These are phyloP conservation scores for Bremia lactucae DNA, from an alignment of 352 stramenopile species.

Conservation along the genomic window DNA sequence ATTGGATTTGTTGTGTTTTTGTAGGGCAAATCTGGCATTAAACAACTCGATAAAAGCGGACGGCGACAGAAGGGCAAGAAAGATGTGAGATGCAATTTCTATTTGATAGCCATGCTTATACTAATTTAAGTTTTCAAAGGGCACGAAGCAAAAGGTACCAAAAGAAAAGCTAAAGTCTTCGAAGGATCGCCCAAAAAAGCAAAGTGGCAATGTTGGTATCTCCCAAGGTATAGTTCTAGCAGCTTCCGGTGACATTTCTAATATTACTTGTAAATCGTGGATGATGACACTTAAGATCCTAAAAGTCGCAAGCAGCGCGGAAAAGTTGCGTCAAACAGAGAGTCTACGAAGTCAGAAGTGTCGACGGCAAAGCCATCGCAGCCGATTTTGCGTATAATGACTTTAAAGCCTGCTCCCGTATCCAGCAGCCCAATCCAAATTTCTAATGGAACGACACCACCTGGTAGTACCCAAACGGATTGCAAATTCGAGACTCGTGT, in stretches of 20 bases:
- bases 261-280: neutral
- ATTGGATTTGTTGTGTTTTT: neutral
- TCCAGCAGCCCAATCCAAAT: conserved; percentile 3
- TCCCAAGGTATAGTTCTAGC: conserved; percentile 8
- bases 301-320: conserved; percentile 39
- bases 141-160: conserved; percentile 20
- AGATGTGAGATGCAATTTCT: conserved; percentile 16
- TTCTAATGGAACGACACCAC: neutral
- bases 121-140: conserved; percentile 1
- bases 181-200: conserved; percentile 29
- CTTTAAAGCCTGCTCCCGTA: conserved; percentile 15
- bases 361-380: conserved; percentile 20
- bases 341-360: conserved; percentile 21
- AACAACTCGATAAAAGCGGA: conserved; percentile 26
- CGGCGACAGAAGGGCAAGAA: conserved; percentile 39
- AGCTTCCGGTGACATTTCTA: neutral
- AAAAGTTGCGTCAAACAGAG: conserved; percentile 21
- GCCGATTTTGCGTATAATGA: conserved; percentile 48
- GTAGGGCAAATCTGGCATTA: conserved; percentile 28
- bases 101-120: neutral
- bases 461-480: conserved; percentile 1
- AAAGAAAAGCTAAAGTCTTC: conserved; percentile 31
- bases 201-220: conserved; percentile 7
- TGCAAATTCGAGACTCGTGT: conserved; percentile 17
- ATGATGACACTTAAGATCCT: conserved; percentile 3